Evolutionary conservation across 2,329 filamentous ascomycete species (phyloP).

Genomic region (Aspergillus fumigatiaffinis): DNA sequence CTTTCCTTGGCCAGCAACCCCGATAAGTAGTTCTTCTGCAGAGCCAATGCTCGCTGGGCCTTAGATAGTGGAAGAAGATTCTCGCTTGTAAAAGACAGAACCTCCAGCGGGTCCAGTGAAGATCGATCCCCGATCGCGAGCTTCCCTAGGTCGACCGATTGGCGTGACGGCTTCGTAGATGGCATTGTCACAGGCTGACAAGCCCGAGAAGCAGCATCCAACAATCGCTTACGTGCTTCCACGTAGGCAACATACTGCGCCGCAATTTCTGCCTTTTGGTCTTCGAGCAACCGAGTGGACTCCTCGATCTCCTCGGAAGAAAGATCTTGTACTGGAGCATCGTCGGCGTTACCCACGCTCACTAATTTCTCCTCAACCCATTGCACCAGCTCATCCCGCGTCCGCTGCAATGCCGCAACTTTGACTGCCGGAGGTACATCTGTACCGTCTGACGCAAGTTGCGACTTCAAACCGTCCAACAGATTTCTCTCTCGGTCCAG

Average conservation of each 20-base stretch:
- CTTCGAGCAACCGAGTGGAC: constrained; percentile 25
- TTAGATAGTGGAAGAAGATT: constrained; percentile 33
- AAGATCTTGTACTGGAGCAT: constrained; percentile 23
- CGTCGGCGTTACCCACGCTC: constrained; percentile 29
- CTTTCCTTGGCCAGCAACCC: constrained; percentile 38
- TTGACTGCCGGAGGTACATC: constrained; percentile 16
- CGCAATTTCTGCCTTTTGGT: constrained; percentile 30
- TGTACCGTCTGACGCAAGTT: constrained; percentile 12
- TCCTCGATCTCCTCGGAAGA: constrained; percentile 29
- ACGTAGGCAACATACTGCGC: constrained; percentile 36
- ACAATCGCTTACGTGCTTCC: constrained; percentile 31
- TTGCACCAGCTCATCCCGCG: constrained; percentile 47
- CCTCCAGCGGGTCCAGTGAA: constrained; percentile 24
- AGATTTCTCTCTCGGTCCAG: constrained; percentile 34
- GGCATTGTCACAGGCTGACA: constrained; percentile 29
- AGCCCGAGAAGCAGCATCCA: constrained; percentile 33
- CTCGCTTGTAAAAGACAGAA: constrained; percentile 31
- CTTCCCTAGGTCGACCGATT: constrained; percentile 13
- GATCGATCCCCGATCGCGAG: constrained; percentile 10
- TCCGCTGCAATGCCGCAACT: constrained; percentile 39
- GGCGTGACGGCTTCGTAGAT: constrained; percentile 18
- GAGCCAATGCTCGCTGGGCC: constrained; percentile 32
- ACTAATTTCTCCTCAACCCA: constrained; percentile 51
- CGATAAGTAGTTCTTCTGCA: constrained; percentile 37
- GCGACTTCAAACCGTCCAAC: constrained; percentile 29